Evolutionary conservation across 192 early-diverging fungal genomes (phyloP).

Genomic region (Entomortierella chlamydospora): DNA sequence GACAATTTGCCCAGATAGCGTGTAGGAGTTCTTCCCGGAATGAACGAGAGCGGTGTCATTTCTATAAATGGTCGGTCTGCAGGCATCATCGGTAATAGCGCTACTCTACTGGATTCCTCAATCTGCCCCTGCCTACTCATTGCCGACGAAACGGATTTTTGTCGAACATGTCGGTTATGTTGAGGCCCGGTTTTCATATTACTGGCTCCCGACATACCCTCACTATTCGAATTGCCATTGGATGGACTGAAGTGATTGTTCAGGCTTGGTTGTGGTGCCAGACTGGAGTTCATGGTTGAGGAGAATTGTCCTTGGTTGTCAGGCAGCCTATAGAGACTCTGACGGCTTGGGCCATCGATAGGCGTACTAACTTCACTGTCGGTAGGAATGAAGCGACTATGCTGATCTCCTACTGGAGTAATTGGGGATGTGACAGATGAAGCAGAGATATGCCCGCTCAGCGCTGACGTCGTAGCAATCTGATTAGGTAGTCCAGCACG

Average conservation of each 20-base stretch:
- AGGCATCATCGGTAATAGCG: constrained; percentile 29
- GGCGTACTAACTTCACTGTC: constrained; percentile 27
- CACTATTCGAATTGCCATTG: constrained; percentile 21
- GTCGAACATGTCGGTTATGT: constrained; percentile 8
- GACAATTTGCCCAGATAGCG: constrained; percentile 77
- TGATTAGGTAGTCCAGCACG: not conserved
- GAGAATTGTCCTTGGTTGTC: not conserved
- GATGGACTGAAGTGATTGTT: constrained; percentile 15
- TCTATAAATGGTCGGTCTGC: constrained; percentile 60
- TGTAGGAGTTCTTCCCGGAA: constrained; percentile 65
- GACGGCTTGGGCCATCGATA: not conserved
- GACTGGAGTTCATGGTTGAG: constrained; percentile 1
- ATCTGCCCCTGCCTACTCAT: constrained; percentile 14
- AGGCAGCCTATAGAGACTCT: not conserved
- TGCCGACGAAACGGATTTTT: constrained; percentile 21
- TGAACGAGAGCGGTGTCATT: constrained; percentile 74
- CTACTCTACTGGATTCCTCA: not conserved
- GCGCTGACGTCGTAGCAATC: not conserved
- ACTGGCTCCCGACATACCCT: not conserved
- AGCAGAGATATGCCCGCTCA: not conserved
- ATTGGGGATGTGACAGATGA: constrained; percentile 11
- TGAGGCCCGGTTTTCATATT: not conserved
- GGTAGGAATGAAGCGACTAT: not conserved
- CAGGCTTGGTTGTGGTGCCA: constrained; percentile 19
- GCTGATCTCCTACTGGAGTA: constrained; percentile 15